A percentile compares a stretch with the other conserved stretches of the same genome.
Conservation (phyloP, 73 alveolate species). For the Strombidium stylifer region DNA sequence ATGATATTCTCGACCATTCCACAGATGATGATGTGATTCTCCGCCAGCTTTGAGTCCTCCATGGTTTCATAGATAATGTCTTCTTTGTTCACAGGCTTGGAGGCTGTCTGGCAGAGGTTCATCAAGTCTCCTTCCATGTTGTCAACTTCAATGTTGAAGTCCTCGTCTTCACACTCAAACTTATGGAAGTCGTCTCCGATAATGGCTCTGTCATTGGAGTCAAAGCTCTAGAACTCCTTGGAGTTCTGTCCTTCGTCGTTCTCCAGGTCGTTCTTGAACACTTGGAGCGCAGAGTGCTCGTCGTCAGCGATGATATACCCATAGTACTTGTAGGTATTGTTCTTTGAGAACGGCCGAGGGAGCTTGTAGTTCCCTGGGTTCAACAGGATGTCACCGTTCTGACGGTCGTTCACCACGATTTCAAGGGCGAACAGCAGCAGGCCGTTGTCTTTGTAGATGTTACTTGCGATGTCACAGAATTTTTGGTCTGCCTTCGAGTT, state of each 20-base stretch:
- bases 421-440: slow-evolving; percentile 90
- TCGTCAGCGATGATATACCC: slow-evolving; percentile 78
- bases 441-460: slow-evolving; percentile 72
- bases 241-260: not conserved
- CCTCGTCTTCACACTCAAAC: slow-evolving; percentile 53
- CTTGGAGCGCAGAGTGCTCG: slow-evolving; percentile 67
- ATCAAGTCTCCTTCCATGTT: slow-evolving; percentile 69
- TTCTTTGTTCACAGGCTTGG: slow-evolving; percentile 74
- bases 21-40: slow-evolving; percentile 93
- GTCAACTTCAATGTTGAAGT: slow-evolving; percentile 64
- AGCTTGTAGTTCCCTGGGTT: slow-evolving; percentile 82
- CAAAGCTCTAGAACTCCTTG: not conserved
- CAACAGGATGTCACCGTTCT: slow-evolving; percentile 72
- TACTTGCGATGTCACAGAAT: slow-evolving; percentile 78
- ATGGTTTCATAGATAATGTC: slow-evolving; percentile 90
- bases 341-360: slow-evolving; percentile 61
- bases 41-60: slow-evolving; percentile 81
- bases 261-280: slow-evolving; percentile 15
- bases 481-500: slow-evolving; percentile 62
- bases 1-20: slow-evolving; percentile 92
- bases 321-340: slow-evolving; percentile 23
- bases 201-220: not conserved
- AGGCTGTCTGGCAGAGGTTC: slow-evolving; percentile 74
- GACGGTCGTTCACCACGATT: slow-evolving; percentile 71
- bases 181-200: slow-evolving; percentile 8